Conservation (phyloP, 352 stramenopile species). For the Pythium vanterpoolii region DNA sequence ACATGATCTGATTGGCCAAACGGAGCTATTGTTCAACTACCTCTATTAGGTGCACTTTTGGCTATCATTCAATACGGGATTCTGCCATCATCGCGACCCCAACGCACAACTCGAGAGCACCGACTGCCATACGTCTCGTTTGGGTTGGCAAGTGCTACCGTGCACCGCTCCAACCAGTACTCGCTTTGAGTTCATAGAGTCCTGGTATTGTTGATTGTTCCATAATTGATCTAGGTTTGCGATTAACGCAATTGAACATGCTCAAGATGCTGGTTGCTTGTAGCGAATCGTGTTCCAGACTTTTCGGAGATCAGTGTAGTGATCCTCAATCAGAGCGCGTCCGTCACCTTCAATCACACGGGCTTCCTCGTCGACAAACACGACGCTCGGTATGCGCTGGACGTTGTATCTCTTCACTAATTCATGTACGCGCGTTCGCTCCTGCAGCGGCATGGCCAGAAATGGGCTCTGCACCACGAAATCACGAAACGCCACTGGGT, state of each 20-base stretch:
- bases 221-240: background rate
- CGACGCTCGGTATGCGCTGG: conserved; percentile 50
- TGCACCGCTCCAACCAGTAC: no score
- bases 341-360: conserved; percentile 46
- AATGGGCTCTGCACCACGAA: conserved; percentile 50
- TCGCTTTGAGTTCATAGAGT: no score
- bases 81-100: background rate
- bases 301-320: conserved; percentile 45
- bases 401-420: conserved; percentile 51
- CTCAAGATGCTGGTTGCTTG: no score
- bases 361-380: conserved; percentile 52
- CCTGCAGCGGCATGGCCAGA: conserved; percentile 40
- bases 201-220: background rate
- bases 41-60: background rate
- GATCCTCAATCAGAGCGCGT: conserved; percentile 45
- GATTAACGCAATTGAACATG: no score
- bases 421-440: conserved; percentile 32
- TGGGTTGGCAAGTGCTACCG: background rate
- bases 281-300: conserved; percentile 29
- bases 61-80: background rate
- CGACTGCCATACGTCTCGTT: no score
- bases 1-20: conserved; percentile 25
- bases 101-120: no score
- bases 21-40: conserved; percentile 11
- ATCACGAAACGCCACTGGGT: conserved; percentile 44